Evolutionary conservation across 331 rosid genomes (phyloP).

Genomic region (Phaseolus coccineus): DNA sequence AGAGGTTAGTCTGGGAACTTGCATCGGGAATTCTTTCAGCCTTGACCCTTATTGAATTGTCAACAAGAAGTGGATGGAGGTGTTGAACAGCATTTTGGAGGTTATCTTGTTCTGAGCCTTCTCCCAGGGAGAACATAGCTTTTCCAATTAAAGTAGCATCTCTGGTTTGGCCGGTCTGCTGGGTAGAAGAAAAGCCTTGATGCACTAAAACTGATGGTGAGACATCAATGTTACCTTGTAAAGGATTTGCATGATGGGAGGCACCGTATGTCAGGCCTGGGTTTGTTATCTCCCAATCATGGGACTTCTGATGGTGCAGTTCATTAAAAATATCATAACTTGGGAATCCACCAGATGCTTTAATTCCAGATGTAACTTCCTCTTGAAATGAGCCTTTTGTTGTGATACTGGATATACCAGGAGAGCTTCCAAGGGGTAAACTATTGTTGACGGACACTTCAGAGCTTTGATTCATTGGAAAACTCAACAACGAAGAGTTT

Average conservation of each 20-base stretch:
- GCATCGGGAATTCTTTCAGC: slow-evolving; percentile 72
- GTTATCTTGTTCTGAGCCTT: slow-evolving; percentile 54
- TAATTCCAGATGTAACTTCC: slow-evolving; percentile 65
- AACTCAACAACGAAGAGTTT: slow-evolving; percentile 68
- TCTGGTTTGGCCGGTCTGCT: slow-evolving; percentile 56
- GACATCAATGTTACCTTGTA: slow-evolving; percentile 65
- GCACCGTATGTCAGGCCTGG: slow-evolving; percentile 62
- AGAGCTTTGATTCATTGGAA: slow-evolving; percentile 75
- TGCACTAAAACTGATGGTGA: slow-evolving; percentile 69
- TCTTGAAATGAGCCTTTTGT: slow-evolving; percentile 72
- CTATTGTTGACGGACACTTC: slow-evolving; percentile 63
- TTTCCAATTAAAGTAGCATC: slow-evolving; percentile 53
- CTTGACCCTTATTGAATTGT: slow-evolving; percentile 68
- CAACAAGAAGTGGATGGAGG: slow-evolving; percentile 50
- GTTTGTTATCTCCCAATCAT: slow-evolving; percentile 76
- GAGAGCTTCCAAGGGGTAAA: slow-evolving; percentile 77
- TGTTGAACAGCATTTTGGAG: slow-evolving; percentile 61
- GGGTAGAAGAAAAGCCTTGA: slow-evolving; percentile 74
- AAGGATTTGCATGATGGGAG: slow-evolving; percentile 66
- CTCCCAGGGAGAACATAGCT: slow-evolving; percentile 60
- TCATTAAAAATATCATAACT: slow-evolving; percentile 85
- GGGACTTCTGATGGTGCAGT: slow-evolving; percentile 71
- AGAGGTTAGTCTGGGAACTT: slow-evolving; percentile 58
- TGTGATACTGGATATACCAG: slow-evolving; percentile 64
- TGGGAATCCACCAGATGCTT: slow-evolving; percentile 60